phyloP scores from a whole-genome alignment of 179 eudicot species.

The Silene vulgaris region DNA sequence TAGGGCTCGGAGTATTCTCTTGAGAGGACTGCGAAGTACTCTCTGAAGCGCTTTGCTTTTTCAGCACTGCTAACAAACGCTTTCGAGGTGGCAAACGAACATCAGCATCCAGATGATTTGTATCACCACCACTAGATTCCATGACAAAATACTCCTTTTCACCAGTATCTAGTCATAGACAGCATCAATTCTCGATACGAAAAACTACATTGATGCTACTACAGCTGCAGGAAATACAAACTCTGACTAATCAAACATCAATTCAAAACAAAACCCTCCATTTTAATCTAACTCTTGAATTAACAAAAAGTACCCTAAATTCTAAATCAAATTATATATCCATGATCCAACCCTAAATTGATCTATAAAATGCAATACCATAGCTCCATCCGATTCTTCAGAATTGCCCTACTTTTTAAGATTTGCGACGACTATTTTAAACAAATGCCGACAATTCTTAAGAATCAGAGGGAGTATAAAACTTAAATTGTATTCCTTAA shows the following conservation, averaged over 20 bases:
- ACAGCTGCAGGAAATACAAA: conserved; percentile 21
- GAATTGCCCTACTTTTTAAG: too few species aligned
- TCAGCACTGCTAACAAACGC: conserved; percentile 65
- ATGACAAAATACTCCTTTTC: conserved; percentile 25
- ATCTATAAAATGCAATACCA: conserved; percentile 13
- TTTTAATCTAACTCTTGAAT: conserved; percentile 17
- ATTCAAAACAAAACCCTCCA: conserved; percentile 25
- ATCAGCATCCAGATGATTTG: conserved; percentile 56
- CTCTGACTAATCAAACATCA: conserved; percentile 14
- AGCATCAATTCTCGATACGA: conserved; percentile 25
- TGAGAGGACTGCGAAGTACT: conserved; percentile 34
- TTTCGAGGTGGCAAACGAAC: conserved; percentile 81
- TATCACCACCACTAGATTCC: conserved; percentile 54
- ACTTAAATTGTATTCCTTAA: not conserved
- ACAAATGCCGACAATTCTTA: too few species aligned
- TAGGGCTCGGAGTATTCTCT: conserved; percentile 23
- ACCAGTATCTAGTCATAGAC: conserved; percentile 22
- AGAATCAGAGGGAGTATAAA: not conserved
- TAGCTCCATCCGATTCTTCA: not conserved
- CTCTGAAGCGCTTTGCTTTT: conserved; percentile 51
- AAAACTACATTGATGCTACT: conserved; percentile 26
- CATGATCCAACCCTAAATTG: conserved; percentile 23
- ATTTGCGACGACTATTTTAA: too few species aligned
- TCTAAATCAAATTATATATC: conserved; percentile 3
- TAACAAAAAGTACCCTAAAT: conserved; percentile 14